Evolutionary conservation across 768 basidiomycete genomes (phyloP).

Genomic region (Termitomyces eurrhizus): DNA sequence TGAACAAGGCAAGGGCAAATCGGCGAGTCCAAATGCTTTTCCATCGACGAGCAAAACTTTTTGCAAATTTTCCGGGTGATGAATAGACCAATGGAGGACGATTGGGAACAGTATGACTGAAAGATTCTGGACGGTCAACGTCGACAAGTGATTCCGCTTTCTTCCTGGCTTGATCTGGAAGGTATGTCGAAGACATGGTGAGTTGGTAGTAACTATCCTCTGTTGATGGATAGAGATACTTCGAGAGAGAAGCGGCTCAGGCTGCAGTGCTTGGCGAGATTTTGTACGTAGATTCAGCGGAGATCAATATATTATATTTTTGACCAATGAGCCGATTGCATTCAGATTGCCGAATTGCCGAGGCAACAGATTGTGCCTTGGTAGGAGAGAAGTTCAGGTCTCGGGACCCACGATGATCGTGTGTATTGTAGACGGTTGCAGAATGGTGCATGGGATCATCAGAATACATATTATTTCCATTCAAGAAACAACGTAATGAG

Average conservation of each 20-base stretch:
- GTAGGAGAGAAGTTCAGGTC: background rate
- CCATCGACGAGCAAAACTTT: conserved; percentile 57
- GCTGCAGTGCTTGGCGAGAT: background rate
- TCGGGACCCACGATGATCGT: background rate
- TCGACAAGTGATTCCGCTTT: conserved; percentile 13
- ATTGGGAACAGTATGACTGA: conserved; percentile 6
- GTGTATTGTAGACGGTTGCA: background rate
- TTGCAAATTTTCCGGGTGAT: conserved; percentile 49
- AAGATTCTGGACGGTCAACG: conserved; percentile 7
- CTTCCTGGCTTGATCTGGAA: conserved; percentile 11
- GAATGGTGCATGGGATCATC: background rate
- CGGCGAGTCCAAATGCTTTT: conserved; percentile 75
- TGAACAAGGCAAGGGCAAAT: conserved; percentile 65
- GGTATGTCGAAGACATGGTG: conserved; percentile 9
- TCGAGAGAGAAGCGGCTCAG: background rate
- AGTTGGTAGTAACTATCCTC: background rate
- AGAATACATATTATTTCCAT: background rate
- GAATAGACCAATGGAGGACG: conserved; percentile 68
- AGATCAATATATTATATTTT: background rate
- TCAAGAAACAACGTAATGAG: no score
- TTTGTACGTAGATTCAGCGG: background rate
- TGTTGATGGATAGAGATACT: background rate
- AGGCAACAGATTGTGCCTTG: background rate
- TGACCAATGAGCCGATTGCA: background rate
- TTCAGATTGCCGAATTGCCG: background rate